Base-by-base conservation (phyloP, 768 basidiomycete genomes). In the Leccinum arenicola region DNA sequence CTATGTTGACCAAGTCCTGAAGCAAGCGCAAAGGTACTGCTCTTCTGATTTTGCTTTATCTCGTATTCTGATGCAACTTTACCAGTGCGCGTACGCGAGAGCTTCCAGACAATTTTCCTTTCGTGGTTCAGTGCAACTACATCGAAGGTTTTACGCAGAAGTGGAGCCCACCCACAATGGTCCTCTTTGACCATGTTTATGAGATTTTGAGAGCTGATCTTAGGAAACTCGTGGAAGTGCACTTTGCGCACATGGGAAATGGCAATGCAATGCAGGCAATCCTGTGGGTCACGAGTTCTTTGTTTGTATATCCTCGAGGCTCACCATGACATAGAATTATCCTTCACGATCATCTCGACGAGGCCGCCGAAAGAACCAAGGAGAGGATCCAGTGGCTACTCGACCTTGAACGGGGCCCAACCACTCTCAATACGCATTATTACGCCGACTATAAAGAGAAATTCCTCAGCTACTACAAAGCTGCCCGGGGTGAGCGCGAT, bases 11-110 rank as follows among this genome's bases (percentile, higher is more conserved):
- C 80, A 87, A 35, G 84, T 88, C 5, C 63, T 83, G 49, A 56
- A 71, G 11, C 70, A 72, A 3, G 84, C 83, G 0, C 66, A 76
- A 27, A 64, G 73, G 87, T 87, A n/a, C 14, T 9, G 10, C 10
- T 17, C 2, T 19, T 7, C 2, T 5, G 43, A 12, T 35, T 9
- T 17, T 0, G 3, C 48, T 25, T 19, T 19, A 27, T 35, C 12
- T 19, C 35, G 25, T 14, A 7, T 25, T 38, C 23, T 43, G n/a
- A 59, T 19, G 8, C 55, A 12, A 38, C 54, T 27, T 15, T 45
- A 54, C 12, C 57, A 91, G 90, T 21, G 82, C 89, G 1, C 79
- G 85, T 4, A 86, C 88, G 1, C 82, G 90, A 1, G 88, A 91
- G 64, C 78, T 91, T 0, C 88, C 88, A 0, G 85, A 82, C 14